Percentiles rank a stretch among this genome's conserved stretches.
Evolutionary conservation across 2,329 filamentous ascomycete species (phyloP).

Genomic region (Microdochium bolleyi): DNA sequence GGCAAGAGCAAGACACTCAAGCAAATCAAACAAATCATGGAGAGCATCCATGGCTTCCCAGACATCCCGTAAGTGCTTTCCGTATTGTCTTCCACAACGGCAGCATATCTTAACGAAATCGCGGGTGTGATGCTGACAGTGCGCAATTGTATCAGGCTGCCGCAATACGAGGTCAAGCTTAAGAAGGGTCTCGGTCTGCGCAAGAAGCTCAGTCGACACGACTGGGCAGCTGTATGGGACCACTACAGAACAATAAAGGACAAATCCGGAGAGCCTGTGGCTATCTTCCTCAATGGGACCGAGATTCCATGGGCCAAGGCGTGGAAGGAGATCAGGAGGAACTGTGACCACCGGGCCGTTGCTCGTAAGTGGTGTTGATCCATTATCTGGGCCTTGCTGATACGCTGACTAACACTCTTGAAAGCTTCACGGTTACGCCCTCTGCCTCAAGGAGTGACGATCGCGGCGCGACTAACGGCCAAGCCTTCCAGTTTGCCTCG

Average conservation of each 20-base stretch:
- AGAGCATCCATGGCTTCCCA: neutral
- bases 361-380: neutral
- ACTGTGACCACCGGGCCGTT: neutral
- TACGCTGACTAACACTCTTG: neutral
- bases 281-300: neutral
- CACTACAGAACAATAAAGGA: neutral
- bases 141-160: neutral
- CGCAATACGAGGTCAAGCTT: neutral
- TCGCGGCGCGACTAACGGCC: too few species aligned
- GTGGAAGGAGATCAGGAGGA: neutral
- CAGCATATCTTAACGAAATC: neutral
- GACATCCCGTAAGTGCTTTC: neutral
- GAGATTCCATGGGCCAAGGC: neutral
- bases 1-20: neutral
- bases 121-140: neutral
- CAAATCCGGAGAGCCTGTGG: neutral
- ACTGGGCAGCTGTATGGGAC: neutral
- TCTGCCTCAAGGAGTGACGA: too few species aligned
- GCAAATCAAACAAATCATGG: neutral
- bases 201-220: neutral
- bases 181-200: neutral
- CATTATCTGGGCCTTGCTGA: neutral
- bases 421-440: too few species aligned
- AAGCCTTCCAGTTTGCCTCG: too few species aligned
- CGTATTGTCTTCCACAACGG: neutral